Base-by-base conservation (phyloP, 345 rosid genomes). In the Turritis glabra region DNA sequence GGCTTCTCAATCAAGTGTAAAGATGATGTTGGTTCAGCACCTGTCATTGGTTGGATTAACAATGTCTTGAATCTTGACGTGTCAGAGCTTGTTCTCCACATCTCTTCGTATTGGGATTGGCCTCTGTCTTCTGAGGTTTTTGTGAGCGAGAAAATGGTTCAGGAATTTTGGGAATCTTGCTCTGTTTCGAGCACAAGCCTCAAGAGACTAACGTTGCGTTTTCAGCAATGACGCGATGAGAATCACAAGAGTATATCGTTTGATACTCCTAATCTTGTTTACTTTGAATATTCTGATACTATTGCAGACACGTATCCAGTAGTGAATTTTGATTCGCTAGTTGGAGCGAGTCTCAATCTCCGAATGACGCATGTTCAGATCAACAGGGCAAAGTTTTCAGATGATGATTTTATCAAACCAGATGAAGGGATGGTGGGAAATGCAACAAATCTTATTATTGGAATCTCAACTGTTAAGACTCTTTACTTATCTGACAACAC, bases 401-500 rank as follows among this genome's bases (percentile, higher is more conserved):
- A n/a, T n/a, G 50, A 44, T n/a, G 21, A 44, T 44, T 6, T n/a
- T 5, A 1, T 17, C 50, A 17, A 44, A 44, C 50, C 22, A 6
- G 10, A n/a, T 5, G 21, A 44, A 18, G 50, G 50, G 10, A n/a
- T 72, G 61, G 69, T 50, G n/a, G 76, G 52, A 7, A 9, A 38
- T 72, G 69, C 61, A 1, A 61, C 67, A 0, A 27, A 35, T 14
- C 51, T 61, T 35, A 11, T 72, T 19, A 37, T 7, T 52, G 76
- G 52, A 27, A 25, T 72, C 26, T 14, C 51, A 30, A 61, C 61
- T 61, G 76, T 61, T 5, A 8, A 10, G 51, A 61, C 27, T 15
- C 76, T 72, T 37, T 72, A 50, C 40, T 41, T 72, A 61, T 50
- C 76, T 61, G 69, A 67, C 52, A 50, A 18, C 21, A 33, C 61